Evolutionary conservation across 257 asterid genomes (phyloP).

Genomic region (Penstemon davidsonii): DNA sequence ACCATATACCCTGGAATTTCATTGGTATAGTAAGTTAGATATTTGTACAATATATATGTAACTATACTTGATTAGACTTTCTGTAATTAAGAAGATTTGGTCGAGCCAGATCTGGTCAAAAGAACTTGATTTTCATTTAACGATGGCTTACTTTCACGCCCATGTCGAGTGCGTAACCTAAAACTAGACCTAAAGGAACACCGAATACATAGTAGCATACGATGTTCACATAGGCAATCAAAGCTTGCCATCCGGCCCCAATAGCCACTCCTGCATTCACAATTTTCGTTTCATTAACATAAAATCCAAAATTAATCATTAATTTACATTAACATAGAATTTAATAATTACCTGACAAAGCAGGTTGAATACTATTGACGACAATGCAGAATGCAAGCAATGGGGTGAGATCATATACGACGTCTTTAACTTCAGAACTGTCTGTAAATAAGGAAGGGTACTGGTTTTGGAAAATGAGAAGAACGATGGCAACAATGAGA

Average conservation of each 20-base stretch:
- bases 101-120: too few relatives aligned
- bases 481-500: slow-evolving; percentile 25
- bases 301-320: too few relatives aligned
- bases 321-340: too few relatives aligned
- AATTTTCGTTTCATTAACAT: background rate
- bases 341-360: slow-evolving; percentile 16
- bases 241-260: slow-evolving; percentile 87
- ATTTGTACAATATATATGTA: too few relatives aligned
- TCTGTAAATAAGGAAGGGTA: slow-evolving; percentile 16
- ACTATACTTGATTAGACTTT: too few relatives aligned
- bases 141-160: slow-evolving; percentile 49
- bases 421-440: slow-evolving; percentile 16
- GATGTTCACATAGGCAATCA: slow-evolving; percentile 64
- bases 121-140: background rate
- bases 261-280: slow-evolving; percentile 69
- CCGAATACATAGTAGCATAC: slow-evolving; percentile 71
- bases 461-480: slow-evolving; percentile 17
- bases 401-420: slow-evolving; percentile 40
- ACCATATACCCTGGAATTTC: slow-evolving; percentile 64
- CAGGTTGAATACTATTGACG: slow-evolving; percentile 43
- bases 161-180: slow-evolving; percentile 52
- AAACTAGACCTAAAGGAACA: slow-evolving; percentile 56
- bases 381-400: slow-evolving; percentile 42
- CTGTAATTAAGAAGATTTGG: too few relatives aligned
- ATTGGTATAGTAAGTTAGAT: background rate